Evolutionary conservation across 140 eudicot genomes (phyloP).

Genomic region (Stevia rebaudiana): DNA sequence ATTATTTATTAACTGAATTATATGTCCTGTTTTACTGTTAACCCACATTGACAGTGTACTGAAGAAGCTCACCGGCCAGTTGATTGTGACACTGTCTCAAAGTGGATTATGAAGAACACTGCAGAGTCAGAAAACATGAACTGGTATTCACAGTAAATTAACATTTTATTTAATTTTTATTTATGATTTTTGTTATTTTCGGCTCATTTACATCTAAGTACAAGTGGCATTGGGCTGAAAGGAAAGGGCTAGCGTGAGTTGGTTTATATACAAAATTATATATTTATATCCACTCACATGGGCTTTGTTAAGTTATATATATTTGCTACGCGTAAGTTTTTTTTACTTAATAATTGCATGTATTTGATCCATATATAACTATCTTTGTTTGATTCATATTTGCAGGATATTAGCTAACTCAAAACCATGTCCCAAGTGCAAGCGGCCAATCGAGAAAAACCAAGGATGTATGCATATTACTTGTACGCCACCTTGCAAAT

Average conservation of each 20-base stretch:
- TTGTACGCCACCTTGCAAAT: slow-evolving; percentile 96
- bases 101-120: slow-evolving; percentile 72
- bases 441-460: slow-evolving; percentile 96
- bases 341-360: background rate
- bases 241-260: background rate
- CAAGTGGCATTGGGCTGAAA: background rate
- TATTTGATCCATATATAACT: background rate
- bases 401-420: slow-evolving; percentile 94
- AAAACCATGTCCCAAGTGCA: slow-evolving; percentile 98
- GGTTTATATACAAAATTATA: background rate
- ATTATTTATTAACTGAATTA: background rate
- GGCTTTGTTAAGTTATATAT: background rate
- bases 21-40: slow-evolving; percentile 1
- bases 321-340: background rate
- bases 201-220: background rate
- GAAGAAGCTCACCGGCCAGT: slow-evolving; percentile 89
- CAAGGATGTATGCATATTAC: slow-evolving; percentile 99
- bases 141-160: slow-evolving; percentile 36
- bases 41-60: slow-evolving; percentile 48
- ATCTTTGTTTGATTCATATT: slow-evolving; percentile 8
- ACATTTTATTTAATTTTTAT: no score
- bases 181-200: background rate
- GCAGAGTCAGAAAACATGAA: slow-evolving; percentile 84
- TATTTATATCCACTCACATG: background rate
- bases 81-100: slow-evolving; percentile 75